Percentiles rank a stretch among this genome's conserved stretches.
phyloP scores from a whole-genome alignment of 345 rosid species.

The Mallotus nudiflorus region DNA sequence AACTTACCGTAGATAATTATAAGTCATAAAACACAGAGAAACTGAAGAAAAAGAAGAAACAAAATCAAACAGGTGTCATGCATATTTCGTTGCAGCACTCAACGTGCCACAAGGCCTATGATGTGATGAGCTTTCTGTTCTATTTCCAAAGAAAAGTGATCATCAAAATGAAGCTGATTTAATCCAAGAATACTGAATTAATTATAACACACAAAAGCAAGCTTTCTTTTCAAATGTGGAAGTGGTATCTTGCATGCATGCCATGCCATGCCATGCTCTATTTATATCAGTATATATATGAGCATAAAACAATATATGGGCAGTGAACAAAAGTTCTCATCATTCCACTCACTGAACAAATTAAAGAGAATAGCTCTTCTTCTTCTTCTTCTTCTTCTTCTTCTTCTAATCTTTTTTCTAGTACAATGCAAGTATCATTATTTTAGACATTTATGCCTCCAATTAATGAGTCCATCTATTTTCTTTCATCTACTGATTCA shows the following conservation, averaged over 20 bases:
- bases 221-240: neutral
- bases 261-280: neutral
- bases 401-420: neutral
- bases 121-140: neutral
- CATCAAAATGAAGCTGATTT: neutral
- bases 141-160: neutral
- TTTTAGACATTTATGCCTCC: neutral
- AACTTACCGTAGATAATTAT: neutral
- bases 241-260: neutral
- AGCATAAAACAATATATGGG: neutral
- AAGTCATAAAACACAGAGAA: no score
- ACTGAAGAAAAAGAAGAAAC: no score
- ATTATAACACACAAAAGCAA: slow-evolving; percentile 3
- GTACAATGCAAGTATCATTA: neutral
- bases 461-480: neutral
- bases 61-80: neutral
- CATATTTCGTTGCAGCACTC: neutral
- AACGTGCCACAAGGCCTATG: neutral
- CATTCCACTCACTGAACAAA: neutral
- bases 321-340: neutral
- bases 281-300: neutral
- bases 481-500: neutral
- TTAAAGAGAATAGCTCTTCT: neutral
- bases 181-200: neutral
- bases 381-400: neutral